A percentile compares a stretch with the other conserved stretches of the same genome.
Conservation (phyloP, 345 rosid genomes). For the Dimocarpus longan region DNA sequence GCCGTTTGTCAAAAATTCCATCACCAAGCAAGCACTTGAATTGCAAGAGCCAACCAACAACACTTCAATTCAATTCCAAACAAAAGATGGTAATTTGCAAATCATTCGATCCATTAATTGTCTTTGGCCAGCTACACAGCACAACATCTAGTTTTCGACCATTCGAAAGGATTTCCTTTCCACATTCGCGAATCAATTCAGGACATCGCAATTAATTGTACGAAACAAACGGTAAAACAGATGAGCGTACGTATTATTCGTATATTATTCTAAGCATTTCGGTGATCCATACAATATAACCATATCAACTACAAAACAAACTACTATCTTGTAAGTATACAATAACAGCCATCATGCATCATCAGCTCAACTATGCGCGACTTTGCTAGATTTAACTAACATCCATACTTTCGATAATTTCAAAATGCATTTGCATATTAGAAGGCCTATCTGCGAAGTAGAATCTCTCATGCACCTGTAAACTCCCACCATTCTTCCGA, state of each 20-base stretch:
- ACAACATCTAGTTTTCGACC: background rate
- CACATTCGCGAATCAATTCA: too few relatives aligned
- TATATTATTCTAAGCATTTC: too few relatives aligned
- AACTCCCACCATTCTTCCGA: slow-evolving; percentile 42
- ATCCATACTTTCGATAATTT: slow-evolving; percentile 68
- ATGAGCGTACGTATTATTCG: background rate
- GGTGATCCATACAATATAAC: too few relatives aligned
- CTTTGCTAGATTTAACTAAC: slow-evolving; percentile 37
- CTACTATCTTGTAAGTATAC: background rate
- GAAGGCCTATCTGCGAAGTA: slow-evolving; percentile 65
- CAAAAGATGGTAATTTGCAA: background rate
- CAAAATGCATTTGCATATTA: slow-evolving; percentile 83
- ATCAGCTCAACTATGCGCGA: background rate
- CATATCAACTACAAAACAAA: background rate
- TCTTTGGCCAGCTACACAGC: background rate
- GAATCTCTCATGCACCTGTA: slow-evolving; percentile 57
- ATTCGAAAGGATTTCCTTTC: too few relatives aligned
- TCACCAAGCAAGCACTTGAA: background rate
- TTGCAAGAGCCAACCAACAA: background rate
- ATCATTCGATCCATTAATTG: background rate
- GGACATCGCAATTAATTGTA: background rate
- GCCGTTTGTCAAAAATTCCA: background rate
- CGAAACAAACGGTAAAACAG: background rate
- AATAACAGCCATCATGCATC: background rate
- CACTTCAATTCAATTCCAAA: background rate